Conservation (phyloP, 2,329 filamentous ascomycete genomes). For the Zalaria obscura region DNA sequence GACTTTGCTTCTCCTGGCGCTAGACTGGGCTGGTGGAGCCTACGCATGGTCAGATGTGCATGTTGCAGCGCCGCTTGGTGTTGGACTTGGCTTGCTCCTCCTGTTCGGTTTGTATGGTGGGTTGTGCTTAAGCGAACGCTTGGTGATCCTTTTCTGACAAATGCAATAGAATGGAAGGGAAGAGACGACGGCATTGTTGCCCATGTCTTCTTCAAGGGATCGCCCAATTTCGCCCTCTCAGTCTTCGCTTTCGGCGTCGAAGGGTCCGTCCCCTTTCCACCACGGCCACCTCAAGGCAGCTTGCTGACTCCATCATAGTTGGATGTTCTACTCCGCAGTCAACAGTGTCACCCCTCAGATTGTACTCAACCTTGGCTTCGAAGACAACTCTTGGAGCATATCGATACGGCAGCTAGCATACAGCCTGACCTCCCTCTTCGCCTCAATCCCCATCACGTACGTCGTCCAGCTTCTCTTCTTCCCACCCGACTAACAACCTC, state of each 20-base stretch:
- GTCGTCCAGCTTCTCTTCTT: conserved; percentile 7
- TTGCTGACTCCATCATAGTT: conserved; percentile 13
- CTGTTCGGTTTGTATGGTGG: conserved; percentile 23
- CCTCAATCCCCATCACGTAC: conserved; percentile 28
- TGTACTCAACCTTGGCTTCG: conserved; percentile 34
- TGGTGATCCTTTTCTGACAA: background rate
- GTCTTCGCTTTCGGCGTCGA: conserved; percentile 43
- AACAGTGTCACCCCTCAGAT: conserved; percentile 37
- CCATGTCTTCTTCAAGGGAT: conserved; percentile 39
- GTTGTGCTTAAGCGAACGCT: background rate
- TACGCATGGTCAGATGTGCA: conserved; percentile 23
- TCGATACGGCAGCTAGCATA: conserved; percentile 34
- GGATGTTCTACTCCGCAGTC: conserved; percentile 43
- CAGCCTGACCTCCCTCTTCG: conserved; percentile 24
- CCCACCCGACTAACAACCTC: background rate
- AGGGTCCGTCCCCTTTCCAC: conserved; percentile 16
- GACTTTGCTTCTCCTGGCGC: conserved; percentile 13
- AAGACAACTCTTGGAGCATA: conserved; percentile 32
- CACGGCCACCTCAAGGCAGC: conserved; percentile 10
- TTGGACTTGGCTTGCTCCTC: conserved; percentile 27
- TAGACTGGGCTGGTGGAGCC: conserved; percentile 22
- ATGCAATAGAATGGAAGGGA: conserved; percentile 38
- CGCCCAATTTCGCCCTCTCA: conserved; percentile 40
- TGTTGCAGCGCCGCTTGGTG: conserved; percentile 23
- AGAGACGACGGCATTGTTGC: conserved; percentile 39